phyloP scores from a whole-genome alignment of 352 stramenopile genomes.

The Saprolegnia parasitica region DNA sequence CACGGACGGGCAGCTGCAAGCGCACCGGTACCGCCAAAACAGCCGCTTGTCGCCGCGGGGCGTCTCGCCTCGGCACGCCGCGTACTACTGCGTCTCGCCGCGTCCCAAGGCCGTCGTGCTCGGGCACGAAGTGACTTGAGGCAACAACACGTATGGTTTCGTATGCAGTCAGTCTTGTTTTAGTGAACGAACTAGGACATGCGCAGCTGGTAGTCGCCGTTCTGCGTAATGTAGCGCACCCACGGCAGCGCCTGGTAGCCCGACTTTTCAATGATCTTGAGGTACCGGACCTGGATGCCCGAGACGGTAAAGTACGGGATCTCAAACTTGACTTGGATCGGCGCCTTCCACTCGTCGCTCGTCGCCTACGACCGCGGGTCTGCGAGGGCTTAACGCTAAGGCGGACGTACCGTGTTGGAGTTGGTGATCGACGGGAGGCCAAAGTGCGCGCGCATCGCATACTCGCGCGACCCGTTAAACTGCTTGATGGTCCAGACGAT shows the following conservation, averaged over 20 bases:
- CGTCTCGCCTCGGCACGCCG: too few relatives aligned
- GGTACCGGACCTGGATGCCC: constrained; percentile 98
- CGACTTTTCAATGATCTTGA: constrained; percentile 99
- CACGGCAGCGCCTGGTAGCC: constrained; percentile 99
- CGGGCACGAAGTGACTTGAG: too few relatives aligned
- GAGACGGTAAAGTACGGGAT: constrained; percentile 95
- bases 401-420: constrained; percentile 36
- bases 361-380: constrained; percentile 26
- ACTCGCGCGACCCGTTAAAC: constrained; percentile 97
- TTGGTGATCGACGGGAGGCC: constrained; percentile 95
- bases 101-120: too few relatives aligned
- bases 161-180: background rate
- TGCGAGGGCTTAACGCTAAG: background rate
- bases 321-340: constrained; percentile 96
- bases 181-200: constrained; percentile 86
- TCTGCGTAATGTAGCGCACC: constrained; percentile 99
- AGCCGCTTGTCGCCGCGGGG: too few relatives aligned
- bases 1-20: background rate
- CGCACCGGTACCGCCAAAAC: too few relatives aligned
- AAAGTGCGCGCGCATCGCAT: constrained; percentile 99
- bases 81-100: too few relatives aligned
- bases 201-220: constrained; percentile 98
- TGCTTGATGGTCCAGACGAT: constrained; percentile 99
- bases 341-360: constrained; percentile 84
- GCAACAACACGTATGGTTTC: too few relatives aligned